Evolutionary conservation across 2,329 filamentous ascomycete species (phyloP).

Genomic region (Cryphonectria radicalis): DNA sequence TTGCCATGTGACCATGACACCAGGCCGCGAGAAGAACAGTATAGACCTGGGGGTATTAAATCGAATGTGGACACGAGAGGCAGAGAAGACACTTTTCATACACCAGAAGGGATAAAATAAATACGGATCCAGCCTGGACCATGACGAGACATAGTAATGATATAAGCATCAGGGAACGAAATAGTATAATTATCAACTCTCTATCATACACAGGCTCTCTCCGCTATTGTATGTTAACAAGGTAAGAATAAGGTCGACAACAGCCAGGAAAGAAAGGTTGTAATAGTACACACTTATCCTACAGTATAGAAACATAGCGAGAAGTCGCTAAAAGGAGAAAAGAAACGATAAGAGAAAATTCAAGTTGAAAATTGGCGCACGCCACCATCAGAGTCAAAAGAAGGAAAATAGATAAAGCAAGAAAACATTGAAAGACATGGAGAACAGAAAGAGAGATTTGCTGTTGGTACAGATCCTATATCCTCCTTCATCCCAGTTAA

Average conservation of each 20-base stretch:
- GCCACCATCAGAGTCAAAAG: background rate
- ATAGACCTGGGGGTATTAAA: no score
- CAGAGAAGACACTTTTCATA: background rate
- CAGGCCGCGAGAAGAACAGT: no score
- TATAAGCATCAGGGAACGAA: background rate
- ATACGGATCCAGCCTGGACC: no score
- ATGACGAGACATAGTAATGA: background rate
- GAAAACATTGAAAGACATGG: background rate
- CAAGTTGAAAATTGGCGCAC: no score
- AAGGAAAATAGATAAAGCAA: background rate
- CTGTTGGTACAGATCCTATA: background rate
- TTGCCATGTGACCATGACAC: background rate
- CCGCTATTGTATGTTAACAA: background rate
- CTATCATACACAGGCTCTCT: background rate
- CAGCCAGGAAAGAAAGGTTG: background rate
- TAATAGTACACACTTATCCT: background rate
- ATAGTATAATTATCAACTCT: background rate
- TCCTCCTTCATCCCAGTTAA: background rate
- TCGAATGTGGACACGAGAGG: background rate
- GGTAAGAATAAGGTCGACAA: background rate
- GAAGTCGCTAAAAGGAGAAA: background rate
- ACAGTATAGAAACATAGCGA: background rate
- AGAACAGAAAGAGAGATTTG: background rate
- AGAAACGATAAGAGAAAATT: background rate
- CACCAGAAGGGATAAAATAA: background rate